Percentiles rank a stretch among this genome's conserved stretches.
phyloP scores from a whole-genome alignment of 1,284 basidiomycete genomes.

The Afroboletus lepidellus region DNA sequence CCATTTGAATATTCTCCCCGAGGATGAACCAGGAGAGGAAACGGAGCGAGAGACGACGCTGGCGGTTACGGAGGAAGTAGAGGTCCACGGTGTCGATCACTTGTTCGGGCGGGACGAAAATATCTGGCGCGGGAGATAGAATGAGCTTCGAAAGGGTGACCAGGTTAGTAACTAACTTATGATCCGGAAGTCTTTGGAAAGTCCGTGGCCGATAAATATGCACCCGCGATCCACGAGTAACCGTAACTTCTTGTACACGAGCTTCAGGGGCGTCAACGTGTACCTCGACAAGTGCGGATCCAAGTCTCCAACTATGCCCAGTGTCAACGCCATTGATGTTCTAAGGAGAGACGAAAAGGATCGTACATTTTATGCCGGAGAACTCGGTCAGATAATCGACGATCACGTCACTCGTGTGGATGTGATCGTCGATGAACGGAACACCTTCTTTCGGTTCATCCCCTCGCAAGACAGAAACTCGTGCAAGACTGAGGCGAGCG shows the following conservation, averaged over 20 bases:
- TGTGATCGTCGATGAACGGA: constrained; percentile 98
- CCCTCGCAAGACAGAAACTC: constrained; percentile 92
- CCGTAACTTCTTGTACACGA: constrained; percentile 98
- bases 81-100: constrained; percentile 97
- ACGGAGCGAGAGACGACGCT: constrained; percentile 87
- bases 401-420: constrained; percentile 91
- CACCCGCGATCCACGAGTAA: constrained; percentile 93
- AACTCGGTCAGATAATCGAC: constrained; percentile 97
- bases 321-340: constrained; percentile 1
- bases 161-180: constrained; percentile 69
- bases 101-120: constrained; percentile 92
- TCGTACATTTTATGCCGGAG: constrained; percentile 89
- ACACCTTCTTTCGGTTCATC: constrained; percentile 75
- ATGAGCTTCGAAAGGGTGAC: background rate
- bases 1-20: constrained; percentile 88
- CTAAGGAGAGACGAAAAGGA: background rate
- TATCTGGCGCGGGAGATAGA: constrained; percentile 53
- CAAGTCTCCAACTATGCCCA: constrained; percentile 77
- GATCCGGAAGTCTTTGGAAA: constrained; percentile 97
- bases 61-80: constrained; percentile 81
- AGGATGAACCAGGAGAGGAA: constrained; percentile 95
- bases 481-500: constrained; percentile 86
- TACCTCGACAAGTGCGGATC: constrained; percentile 82
- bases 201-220: constrained; percentile 95
- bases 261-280: constrained; percentile 91